phyloP scores from a whole-genome alignment of 1,139 yeast genomes.

The Kodamaea plutei region DNA sequence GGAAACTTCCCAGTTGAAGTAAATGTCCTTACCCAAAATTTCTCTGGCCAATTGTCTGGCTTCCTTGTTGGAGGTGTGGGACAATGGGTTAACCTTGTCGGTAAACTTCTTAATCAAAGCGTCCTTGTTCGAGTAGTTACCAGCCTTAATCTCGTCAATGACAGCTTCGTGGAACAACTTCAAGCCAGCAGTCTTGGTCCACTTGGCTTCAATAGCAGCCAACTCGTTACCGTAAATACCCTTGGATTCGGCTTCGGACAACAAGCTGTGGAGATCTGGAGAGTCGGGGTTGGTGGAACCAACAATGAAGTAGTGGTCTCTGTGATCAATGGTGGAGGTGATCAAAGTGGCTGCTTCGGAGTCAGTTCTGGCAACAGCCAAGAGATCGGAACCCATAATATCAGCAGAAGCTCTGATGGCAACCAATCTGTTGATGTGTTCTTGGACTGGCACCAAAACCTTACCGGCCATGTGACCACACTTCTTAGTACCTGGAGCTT shows the following conservation, averaged over 20 bases:
- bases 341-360: slow-evolving; percentile 95
- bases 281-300: slow-evolving; percentile 87
- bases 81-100: slow-evolving; percentile 67
- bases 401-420: slow-evolving; percentile 97
- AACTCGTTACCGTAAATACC: slow-evolving; percentile 73
- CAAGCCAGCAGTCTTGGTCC: slow-evolving; percentile 82
- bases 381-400: slow-evolving; percentile 79
- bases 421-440: slow-evolving; percentile 89
- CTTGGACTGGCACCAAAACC: slow-evolving; percentile 95
- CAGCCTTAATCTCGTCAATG: slow-evolving; percentile 70
- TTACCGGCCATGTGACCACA: slow-evolving; percentile 99
- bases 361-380: slow-evolving; percentile 92
- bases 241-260: slow-evolving; percentile 74
- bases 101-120: slow-evolving; percentile 64
- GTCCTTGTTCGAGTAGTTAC: slow-evolving; percentile 59
- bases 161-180: slow-evolving; percentile 92
- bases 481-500: slow-evolving; percentile 97
- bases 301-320: slow-evolving; percentile 89
- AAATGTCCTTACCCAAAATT: slow-evolving; percentile 76
- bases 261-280: slow-evolving; percentile 68
- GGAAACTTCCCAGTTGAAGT: slow-evolving; percentile 94
- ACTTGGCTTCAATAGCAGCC: slow-evolving; percentile 71
- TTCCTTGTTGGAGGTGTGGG: slow-evolving; percentile 72
- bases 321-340: slow-evolving; percentile 88
- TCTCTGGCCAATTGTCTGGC: slow-evolving; percentile 76